Base-by-base conservation (phyloP, 108 stramenopile species). In the Skeletonema marinoi region DNA sequence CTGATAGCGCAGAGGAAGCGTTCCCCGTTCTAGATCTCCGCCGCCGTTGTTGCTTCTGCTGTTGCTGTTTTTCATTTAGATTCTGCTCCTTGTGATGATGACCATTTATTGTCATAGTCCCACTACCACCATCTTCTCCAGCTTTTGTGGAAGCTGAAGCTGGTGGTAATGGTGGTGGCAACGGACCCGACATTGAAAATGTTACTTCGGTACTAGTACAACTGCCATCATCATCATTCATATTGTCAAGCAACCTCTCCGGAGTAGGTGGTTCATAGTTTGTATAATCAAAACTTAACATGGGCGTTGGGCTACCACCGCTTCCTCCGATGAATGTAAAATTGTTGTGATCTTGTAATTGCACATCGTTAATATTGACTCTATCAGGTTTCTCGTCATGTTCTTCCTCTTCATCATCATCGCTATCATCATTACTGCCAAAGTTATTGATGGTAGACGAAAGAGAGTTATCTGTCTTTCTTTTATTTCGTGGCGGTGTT, bases 1-100 rank as follows among this genome's bases (percentile, higher is more conserved):
- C 94, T 60, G 85, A 87, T 16, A 86, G 72, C 71, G 85, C 29
- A 12, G 66, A 68, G 70, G 78, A 51, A 17, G 74, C 2, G 8
- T 19, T 25, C 25, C 54, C 25, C 6, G 9, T 25, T 56, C 8
- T 21, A 4, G n/a, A 36, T 60, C 65, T 19, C 32, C 65, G 42
- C 46, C 54, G 62, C 42, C 17, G 36, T 29, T 31, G 13, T 25
- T 56, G 54, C n/a, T n/a, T n/a, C 8, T 56, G 35, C 4, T 35
- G 0, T 11, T 31, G n/a, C 42, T 59, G 56, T 12, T 30, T 33
- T 65, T 58, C 35, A 60, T 29, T 59, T 32, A 38, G 54, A 25
- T 56, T 14, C 16, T n/a, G 3, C 2, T 46, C 44, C 10, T 56
- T 4, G 21, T 56, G 54, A 29, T 56, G 54, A 56, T 56, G 54